These are phyloP conservation scores for Dovyalis caffra DNA, from an alignment of 345 rosid genomes.

Conservation along the genomic window DNA sequence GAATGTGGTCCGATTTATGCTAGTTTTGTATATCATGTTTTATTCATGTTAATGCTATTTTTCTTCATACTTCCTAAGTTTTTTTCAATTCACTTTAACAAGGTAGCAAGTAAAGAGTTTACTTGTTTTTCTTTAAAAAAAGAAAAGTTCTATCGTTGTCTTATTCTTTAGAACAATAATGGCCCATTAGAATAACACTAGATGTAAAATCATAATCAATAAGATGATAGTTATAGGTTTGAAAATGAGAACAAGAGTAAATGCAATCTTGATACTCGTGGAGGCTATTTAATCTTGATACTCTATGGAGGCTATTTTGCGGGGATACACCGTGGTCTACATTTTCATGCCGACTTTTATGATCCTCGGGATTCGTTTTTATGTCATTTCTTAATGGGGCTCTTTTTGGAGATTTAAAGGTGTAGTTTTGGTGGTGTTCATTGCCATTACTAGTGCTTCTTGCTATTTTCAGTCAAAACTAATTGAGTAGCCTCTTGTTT, in stretches of 20 bases:
- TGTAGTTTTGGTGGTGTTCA: conserved; percentile 77
- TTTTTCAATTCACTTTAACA: too few species aligned
- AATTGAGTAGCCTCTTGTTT: conserved; percentile 77
- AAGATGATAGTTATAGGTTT: too few species aligned
- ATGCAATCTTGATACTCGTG: background rate
- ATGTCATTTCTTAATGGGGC: conserved; percentile 96
- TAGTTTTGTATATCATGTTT: too few species aligned
- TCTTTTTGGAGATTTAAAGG: conserved; percentile 82
- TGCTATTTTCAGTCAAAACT: conserved; percentile 82
- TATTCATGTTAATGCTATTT: background rate
- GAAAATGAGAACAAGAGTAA: too few species aligned
- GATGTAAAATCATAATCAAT: too few species aligned
- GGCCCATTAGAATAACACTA: too few species aligned
- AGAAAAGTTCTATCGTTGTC: too few species aligned
- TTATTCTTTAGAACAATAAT: too few species aligned
- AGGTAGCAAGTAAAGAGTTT: too few species aligned
- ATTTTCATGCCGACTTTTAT: conserved; percentile 95
- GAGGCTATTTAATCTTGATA: conserved; percentile 54
- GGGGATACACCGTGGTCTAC: conserved; percentile 77
- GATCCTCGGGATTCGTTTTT: conserved; percentile 91
- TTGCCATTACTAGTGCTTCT: conserved; percentile 96
- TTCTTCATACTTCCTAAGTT: background rate
- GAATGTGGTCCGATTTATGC: too few species aligned
- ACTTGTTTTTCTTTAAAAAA: too few species aligned
- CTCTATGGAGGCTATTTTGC: too few species aligned